phyloP scores from a whole-genome alignment of 2,329 filamentous ascomycete species.

The Grosmannia penicillata region DNA sequence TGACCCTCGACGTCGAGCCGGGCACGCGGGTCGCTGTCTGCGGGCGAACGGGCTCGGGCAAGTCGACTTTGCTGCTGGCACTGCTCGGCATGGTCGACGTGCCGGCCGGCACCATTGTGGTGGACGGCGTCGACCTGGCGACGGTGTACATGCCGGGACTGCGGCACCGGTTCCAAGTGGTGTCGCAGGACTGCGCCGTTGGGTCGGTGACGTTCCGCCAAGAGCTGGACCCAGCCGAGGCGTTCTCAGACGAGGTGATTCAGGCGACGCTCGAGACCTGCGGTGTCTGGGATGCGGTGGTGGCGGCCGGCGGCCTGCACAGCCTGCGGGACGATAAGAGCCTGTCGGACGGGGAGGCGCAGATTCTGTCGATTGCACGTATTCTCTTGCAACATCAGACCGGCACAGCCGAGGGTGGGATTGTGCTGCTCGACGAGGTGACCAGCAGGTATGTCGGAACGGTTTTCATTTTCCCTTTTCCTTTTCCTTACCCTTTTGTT shows the following conservation, averaged over 20 bases:
- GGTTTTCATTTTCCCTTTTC: not conserved
- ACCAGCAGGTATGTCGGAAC: conserved; percentile 23
- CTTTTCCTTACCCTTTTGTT: not conserved
- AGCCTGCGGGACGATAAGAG: too few species aligned
- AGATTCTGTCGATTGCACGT: conserved; percentile 34
- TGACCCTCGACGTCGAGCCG: conserved; percentile 14
- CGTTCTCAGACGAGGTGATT: not conserved
- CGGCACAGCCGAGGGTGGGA: conserved; percentile 18
- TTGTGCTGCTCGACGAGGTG: conserved; percentile 30
- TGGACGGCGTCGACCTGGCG: conserved; percentile 26
- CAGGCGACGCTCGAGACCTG: too few species aligned
- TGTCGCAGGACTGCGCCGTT: conserved; percentile 36
- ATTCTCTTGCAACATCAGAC: conserved; percentile 22
- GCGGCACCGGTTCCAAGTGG: conserved; percentile 20
- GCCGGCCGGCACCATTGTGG: conserved; percentile 23
- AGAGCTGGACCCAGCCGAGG: conserved; percentile 25
- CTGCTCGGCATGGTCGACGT: conserved; percentile 31
- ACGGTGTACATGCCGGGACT: conserved; percentile 13
- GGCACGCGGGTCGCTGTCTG: conserved; percentile 19
- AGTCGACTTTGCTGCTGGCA: conserved; percentile 18
- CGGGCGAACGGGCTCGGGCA: conserved; percentile 18
- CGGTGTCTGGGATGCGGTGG: too few species aligned
- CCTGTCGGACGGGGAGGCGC: conserved; percentile 27
- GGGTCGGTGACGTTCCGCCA: conserved; percentile 30
- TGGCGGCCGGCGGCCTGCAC: too few species aligned